Evolutionary conservation across 352 stramenopile species (phyloP).

Genomic region (Pythium myriotylum): DNA sequence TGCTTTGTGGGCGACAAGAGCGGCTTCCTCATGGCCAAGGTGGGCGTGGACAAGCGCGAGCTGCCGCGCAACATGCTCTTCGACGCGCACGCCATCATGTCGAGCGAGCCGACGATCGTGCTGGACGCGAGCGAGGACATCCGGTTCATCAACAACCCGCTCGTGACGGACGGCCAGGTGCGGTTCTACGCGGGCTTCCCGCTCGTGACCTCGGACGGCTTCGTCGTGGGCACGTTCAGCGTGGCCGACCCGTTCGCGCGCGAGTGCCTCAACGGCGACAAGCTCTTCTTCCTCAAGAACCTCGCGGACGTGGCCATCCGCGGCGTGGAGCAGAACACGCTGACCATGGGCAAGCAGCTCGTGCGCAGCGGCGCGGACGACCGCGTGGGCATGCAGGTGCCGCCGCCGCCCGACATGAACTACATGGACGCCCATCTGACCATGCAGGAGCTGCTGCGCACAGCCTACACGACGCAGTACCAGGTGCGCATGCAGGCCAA

Average conservation of each 20-base stretch:
- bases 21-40: slow-evolving; percentile 80
- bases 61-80: slow-evolving; percentile 78
- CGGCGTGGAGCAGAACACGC: slow-evolving; percentile 82
- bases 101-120: slow-evolving; percentile 70
- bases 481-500: slow-evolving; percentile 86
- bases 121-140: slow-evolving; percentile 80
- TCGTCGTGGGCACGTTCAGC: slow-evolving; percentile 71
- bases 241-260: slow-evolving; percentile 79
- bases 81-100: slow-evolving; percentile 85
- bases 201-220: slow-evolving; percentile 67
- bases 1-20: slow-evolving; percentile 88
- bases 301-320: slow-evolving; percentile 75
- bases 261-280: slow-evolving; percentile 72
- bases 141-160: slow-evolving; percentile 78
- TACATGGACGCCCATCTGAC: slow-evolving; percentile 62
- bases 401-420: slow-evolving; percentile 63
- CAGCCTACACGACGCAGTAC: slow-evolving; percentile 81
- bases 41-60: slow-evolving; percentile 78
- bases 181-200: slow-evolving; percentile 86
- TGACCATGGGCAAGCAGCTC: slow-evolving; percentile 32
- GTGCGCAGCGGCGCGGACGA: slow-evolving; percentile 10
- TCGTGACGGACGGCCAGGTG: slow-evolving; percentile 73
- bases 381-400: slow-evolving; percentile 36
- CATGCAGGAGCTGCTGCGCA: slow-evolving; percentile 85
- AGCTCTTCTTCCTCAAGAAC: slow-evolving; percentile 85